A percentile compares a stretch with the other conserved stretches of the same genome.
Evolutionary conservation across 345 rosid species (phyloP).

Genomic region (Eucalyptus curtisii): DNA sequence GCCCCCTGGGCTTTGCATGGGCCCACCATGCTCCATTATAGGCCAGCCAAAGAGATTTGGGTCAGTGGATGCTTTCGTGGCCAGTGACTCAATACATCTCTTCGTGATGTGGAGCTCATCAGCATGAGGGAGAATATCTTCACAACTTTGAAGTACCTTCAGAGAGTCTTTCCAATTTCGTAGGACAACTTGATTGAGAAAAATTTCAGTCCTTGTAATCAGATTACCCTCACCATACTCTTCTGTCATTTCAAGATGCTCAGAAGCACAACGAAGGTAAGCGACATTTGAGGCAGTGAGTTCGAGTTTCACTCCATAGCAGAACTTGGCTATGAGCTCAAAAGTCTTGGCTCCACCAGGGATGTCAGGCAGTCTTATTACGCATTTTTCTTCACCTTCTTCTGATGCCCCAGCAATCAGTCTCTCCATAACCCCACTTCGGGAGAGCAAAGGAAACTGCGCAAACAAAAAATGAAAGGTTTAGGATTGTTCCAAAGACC

Average conservation of each 20-base stretch:
- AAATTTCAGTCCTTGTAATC: slow-evolving; percentile 60
- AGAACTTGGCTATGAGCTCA: slow-evolving; percentile 92
- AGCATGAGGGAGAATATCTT: slow-evolving; percentile 51
- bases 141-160: slow-evolving; percentile 75
- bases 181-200: slow-evolving; percentile 78
- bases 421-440: slow-evolving; percentile 92
- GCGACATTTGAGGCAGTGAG: slow-evolving; percentile 86
- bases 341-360: slow-evolving; percentile 93
- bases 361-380: slow-evolving; percentile 40
- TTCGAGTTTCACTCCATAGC: slow-evolving; percentile 97
- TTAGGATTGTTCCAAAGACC: background rate
- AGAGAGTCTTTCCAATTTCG: slow-evolving; percentile 88
- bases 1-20: slow-evolving; percentile 97
- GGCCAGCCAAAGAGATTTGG: slow-evolving; percentile 97
- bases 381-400: slow-evolving; percentile 61
- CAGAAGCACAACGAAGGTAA: slow-evolving; percentile 75
- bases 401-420: slow-evolving; percentile 69
- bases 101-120: slow-evolving; percentile 64
- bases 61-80: slow-evolving; percentile 66
- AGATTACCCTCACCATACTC: slow-evolving; percentile 94
- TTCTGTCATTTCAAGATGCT: slow-evolving; percentile 86
- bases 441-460: slow-evolving; percentile 95
- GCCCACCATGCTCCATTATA: slow-evolving; percentile 79
- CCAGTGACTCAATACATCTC: slow-evolving; percentile 72
- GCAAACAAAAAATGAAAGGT: background rate